Base-by-base conservation (phyloP, 148 eudicot species). In the Fagopyrum homotropicum region DNA sequence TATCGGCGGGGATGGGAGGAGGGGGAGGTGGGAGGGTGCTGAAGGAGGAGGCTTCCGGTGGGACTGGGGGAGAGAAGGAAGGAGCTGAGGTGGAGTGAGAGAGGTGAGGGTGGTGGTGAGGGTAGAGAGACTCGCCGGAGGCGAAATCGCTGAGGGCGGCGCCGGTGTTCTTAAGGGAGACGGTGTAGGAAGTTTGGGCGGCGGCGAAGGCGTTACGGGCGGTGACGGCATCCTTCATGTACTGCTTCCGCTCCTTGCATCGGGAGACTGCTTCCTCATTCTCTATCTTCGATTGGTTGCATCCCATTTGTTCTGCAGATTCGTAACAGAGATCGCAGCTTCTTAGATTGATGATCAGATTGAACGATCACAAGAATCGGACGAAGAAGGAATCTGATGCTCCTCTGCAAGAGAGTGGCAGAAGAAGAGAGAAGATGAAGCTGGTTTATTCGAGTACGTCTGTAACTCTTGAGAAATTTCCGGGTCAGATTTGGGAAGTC, bases 201-300 rank as follows among this genome's bases (percentile, higher is more conserved):
- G 97, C 92, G 48, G 98, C 89, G 81, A 93, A 91, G 44, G 91
- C 90, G 84, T 91, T 93, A 51, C 98, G 88, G 11, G 86, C 68
- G 4, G 82, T 14, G 5, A 89, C 97, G 50, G 98, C 94, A 3
- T 82, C 76, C 40, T 83, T 85, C 88, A 93, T 86, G 84, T 73
- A 75, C 10, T 44, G 77, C 78, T 83, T 89, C 0, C 97, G 85
- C 2, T 88, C 94, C 77, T 89, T 93, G 87, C 98, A 93, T 66
- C 98, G 76, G 7, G 85, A 73, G 6, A 93, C 94, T 0, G 91
- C 85, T 56, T 93, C 98, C 47, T 93, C 97, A 77, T 89, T 89
- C 87, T 93, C 98, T 89, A 93, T 89, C 86, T 91, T 93, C 5
- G 98, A 93, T 78, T 93, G 97, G 0, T 88, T 81, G 75, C 98